Base-by-base conservation (phyloP, 805 yeast genomes). In the Starmerella scarabaei region DNA sequence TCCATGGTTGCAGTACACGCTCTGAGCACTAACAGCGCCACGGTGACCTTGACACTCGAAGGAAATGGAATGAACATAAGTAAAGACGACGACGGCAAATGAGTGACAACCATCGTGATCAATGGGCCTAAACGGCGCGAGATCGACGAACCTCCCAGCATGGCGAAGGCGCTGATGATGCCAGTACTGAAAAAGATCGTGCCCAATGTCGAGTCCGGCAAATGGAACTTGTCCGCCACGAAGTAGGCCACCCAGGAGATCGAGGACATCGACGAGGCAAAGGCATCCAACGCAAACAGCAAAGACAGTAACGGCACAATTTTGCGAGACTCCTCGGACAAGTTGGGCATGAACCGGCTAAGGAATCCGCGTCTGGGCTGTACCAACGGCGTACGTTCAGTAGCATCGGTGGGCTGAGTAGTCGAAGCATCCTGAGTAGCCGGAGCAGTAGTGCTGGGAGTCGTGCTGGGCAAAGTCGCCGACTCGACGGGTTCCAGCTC, bases 221-320 rank as follows among this genome's bases (percentile, higher is more conserved):
- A 58, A 2, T 57, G 50, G 47, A 77, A 83, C 30, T 64, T 60
- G 26, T 66, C 67, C 41, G 77, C 72, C 59, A 80, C 75, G 57
- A 80, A 83, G 59, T 76, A 84, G 33, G 82, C 79, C 37, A 77
- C 67, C 94, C 94, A 84, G 1, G 93, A 77, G 26, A 75, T 64
- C 2, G 88, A 77, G 77, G 81, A 76, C 57, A 83, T 73, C 0
- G 93, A 93, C 38, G 75, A 74, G 0, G 91, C 94, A 41, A 84
- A 67, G 1, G 94, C 80, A 56, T 83, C 94, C 21, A 80, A 54
- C 76, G 83, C 80, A 55, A 83, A 84, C 18, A 59, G 45, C 15
- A 54, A 21, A 16, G 57, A 47, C 19, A 58, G 51, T 21, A 53
- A 39, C 7, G 48, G 41, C 16, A 58, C 54, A 35, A 56, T 48